Conservation (phyloP, 345 rosid genomes). For the Citrus inodora region DNA sequence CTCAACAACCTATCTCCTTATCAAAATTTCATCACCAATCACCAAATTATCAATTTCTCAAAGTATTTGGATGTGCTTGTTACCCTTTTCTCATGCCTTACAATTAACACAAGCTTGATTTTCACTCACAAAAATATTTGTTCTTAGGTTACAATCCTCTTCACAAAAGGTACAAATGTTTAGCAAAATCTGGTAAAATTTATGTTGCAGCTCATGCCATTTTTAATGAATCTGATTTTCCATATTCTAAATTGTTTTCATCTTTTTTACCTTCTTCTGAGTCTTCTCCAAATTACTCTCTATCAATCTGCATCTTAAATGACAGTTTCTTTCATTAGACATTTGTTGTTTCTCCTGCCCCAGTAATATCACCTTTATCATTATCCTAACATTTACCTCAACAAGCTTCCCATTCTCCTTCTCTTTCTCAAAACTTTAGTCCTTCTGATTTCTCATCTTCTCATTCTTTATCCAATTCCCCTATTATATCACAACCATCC, state of each 20-base stretch:
- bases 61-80: background rate
- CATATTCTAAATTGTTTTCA: background rate
- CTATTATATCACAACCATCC: too few relatives aligned
- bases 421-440: too few relatives aligned
- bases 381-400: too few relatives aligned
- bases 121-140: background rate
- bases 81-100: background rate
- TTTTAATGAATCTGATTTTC: background rate
- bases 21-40: too few relatives aligned
- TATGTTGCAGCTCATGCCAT: background rate
- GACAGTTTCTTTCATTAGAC: too few relatives aligned
- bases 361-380: fast-evolving
- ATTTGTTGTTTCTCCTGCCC: fast-evolving
- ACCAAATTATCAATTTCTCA: background rate
- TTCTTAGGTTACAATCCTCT: background rate
- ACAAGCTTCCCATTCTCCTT: too few relatives aligned
- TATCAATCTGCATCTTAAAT: too few relatives aligned
- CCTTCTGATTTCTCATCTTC: too few relatives aligned
- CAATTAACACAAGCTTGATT: background rate
- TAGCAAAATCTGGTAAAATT: fast-evolving
- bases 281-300: fast-evolving
- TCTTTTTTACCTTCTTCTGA: fast-evolving
- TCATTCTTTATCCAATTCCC: too few relatives aligned
- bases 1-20: background rate
- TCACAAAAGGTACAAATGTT: background rate